phyloP scores from a whole-genome alignment of 2,329 filamentous ascomycete species.

The Stachybotrys chartarum region DNA sequence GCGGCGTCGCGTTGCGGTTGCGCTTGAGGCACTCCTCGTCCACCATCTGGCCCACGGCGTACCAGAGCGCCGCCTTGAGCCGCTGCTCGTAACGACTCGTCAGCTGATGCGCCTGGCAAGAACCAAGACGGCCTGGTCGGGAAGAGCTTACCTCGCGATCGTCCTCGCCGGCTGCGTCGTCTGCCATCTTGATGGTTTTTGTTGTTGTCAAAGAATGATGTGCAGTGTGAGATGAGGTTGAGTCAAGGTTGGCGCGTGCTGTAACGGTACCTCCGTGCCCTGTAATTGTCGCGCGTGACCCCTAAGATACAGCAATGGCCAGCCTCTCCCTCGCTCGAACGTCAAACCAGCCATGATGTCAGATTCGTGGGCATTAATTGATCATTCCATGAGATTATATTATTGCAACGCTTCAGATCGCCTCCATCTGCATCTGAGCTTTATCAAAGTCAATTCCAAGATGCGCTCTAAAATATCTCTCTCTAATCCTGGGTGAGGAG shows the following conservation, averaged over 20 bases:
- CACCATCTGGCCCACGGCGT: conserved; percentile 76
- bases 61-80: conserved; percentile 80
- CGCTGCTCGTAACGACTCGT: conserved; percentile 40
- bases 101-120: neutral
- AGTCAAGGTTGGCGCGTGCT: neutral
- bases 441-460: neutral
- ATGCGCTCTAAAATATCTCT: too few relatives aligned
- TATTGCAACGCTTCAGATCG: too few relatives aligned
- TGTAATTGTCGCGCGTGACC: neutral
- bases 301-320: neutral
- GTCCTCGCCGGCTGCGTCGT: conserved; percentile 22
- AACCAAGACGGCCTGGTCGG: neutral
- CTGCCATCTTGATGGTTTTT: conserved; percentile 19
- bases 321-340: too few relatives aligned
- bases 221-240: neutral
- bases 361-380: neutral
- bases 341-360: too few relatives aligned
- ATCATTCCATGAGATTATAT: too few relatives aligned
- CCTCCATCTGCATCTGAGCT: too few relatives aligned
- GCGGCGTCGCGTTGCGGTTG: conserved; percentile 78
- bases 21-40: conserved; percentile 63
- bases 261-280: neutral
- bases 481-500: too few relatives aligned
- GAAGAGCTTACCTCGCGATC: conserved; percentile 24
- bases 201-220: neutral